Evolutionary conservation across 139 green algal species (phyloP).

Genomic region (Tetradesmus lagerheimii): DNA sequence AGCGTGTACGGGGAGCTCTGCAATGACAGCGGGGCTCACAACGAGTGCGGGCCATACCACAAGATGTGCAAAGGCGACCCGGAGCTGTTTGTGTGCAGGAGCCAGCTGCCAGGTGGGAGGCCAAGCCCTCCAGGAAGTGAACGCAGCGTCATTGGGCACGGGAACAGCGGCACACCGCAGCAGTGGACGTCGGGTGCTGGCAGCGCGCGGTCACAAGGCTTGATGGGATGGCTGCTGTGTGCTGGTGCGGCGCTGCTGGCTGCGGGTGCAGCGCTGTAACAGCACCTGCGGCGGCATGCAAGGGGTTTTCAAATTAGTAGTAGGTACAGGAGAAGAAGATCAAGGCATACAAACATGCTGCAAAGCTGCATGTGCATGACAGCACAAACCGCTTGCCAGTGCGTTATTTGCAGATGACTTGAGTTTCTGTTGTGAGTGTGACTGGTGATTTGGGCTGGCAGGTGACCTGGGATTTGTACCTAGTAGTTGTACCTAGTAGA

Average conservation of each 20-base stretch:
- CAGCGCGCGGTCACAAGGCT: neutral
- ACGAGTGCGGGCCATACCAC: neutral
- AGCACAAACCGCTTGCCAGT: too few species aligned
- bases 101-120: conserved; percentile 14
- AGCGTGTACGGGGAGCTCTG: conserved; percentile 7
- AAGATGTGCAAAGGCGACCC: conserved; percentile 21
- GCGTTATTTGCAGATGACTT: neutral
- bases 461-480: too few species aligned
- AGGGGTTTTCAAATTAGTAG: neutral
- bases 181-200: neutral
- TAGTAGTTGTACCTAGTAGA: too few species aligned
- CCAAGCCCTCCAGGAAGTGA: neutral
- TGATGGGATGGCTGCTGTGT: neutral
- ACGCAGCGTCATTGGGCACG: too few species aligned
- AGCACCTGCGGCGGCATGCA: neutral
- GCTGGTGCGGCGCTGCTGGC: neutral
- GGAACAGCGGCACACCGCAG: neutral
- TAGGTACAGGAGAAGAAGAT: neutral
- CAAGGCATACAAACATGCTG: too few species aligned
- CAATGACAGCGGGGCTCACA: neutral
- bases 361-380: too few species aligned
- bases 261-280: neutral
- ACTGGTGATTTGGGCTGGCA: neutral
- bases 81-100: conserved; percentile 8
- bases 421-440: neutral